phyloP scores from a whole-genome alignment of 1,284 basidiomycete genomes.

The Heterobasidion occidentale region DNA sequence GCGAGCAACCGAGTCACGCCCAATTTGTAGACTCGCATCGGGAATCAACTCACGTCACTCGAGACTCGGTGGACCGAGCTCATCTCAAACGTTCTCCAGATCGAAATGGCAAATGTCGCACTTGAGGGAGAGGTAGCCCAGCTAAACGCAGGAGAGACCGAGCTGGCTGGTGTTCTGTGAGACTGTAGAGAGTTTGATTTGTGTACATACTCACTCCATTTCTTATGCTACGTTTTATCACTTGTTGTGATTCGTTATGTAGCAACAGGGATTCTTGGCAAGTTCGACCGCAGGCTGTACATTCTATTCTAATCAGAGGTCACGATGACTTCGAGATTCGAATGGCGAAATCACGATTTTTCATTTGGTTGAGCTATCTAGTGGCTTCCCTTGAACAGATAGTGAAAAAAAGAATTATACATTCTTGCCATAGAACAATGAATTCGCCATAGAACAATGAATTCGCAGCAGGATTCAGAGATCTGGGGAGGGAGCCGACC shows the following conservation, averaged over 20 bases:
- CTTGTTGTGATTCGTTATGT: background rate
- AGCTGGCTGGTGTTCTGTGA: constrained; percentile 40
- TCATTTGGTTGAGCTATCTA: too few species aligned
- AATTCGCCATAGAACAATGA: too few species aligned
- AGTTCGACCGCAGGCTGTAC: too few species aligned
- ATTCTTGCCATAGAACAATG: too few species aligned
- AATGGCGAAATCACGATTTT: too few species aligned
- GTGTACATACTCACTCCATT: background rate
- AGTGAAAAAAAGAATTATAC: too few species aligned
- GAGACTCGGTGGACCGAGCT: constrained; percentile 87
- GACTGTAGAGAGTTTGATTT: background rate
- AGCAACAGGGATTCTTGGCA: too few species aligned
- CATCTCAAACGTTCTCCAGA: constrained; percentile 80
- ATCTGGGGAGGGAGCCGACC: too few species aligned
- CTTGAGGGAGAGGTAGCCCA: constrained; percentile 66
- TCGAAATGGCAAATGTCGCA: constrained; percentile 88
- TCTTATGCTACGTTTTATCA: background rate
- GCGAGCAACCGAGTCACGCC: background rate
- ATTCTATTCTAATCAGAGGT: too few species aligned
- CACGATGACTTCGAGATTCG: too few species aligned
- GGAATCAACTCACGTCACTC: constrained; percentile 68
- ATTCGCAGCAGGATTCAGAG: too few species aligned
- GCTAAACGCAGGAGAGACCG: constrained; percentile 48
- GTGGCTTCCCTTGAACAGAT: too few species aligned
- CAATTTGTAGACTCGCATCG: constrained; percentile 55